These are phyloP conservation scores for Chlorophyllum brunneum DNA, from an alignment of 768 basidiomycete species.

Conservation along the genomic window DNA sequence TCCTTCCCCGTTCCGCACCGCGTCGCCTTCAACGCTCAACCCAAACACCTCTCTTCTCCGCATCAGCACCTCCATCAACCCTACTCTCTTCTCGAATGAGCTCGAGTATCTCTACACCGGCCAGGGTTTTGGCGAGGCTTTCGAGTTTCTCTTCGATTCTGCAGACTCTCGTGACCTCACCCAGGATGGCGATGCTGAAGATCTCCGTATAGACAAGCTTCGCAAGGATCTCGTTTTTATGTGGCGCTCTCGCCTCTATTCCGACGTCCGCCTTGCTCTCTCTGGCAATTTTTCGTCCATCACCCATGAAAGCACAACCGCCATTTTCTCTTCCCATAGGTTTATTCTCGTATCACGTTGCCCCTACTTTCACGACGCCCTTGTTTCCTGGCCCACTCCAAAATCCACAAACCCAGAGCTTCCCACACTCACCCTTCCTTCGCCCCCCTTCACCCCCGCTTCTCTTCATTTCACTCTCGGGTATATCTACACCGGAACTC, in stretches of 20 bases:
- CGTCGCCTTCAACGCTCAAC: slow-evolving; percentile 43
- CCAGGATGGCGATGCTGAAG: slow-evolving; percentile 31
- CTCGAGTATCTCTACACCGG: slow-evolving; percentile 95
- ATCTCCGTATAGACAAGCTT: slow-evolving; percentile 74
- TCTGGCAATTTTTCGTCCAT: slow-evolving; percentile 62
- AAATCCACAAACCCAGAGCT: slow-evolving; percentile 34
- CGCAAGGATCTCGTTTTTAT: slow-evolving; percentile 93
- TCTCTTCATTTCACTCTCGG: slow-evolving; percentile 92
- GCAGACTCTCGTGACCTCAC: slow-evolving; percentile 48
- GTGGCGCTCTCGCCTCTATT: slow-evolving; percentile 94
- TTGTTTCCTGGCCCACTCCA: slow-evolving; percentile 58
- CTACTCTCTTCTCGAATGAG: slow-evolving; percentile 82
- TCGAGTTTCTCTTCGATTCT: slow-evolving; percentile 82
- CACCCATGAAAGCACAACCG: slow-evolving; percentile 62
- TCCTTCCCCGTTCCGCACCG: slow-evolving; percentile 37
- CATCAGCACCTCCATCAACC: slow-evolving; percentile 64
- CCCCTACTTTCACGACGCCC: slow-evolving; percentile 79
- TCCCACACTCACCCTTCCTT: slow-evolving; percentile 68
- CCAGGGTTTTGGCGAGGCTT: slow-evolving; percentile 82
- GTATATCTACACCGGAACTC: slow-evolving; percentile 92
- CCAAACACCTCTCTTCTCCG: slow-evolving; percentile 49
- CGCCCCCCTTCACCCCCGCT: slow-evolving; percentile 92
- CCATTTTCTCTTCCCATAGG: slow-evolving; percentile 87
- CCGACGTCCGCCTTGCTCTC: slow-evolving; percentile 83
- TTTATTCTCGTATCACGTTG: slow-evolving; percentile 90